Evolutionary conservation across 805 yeast genomes (phyloP).

Genomic region (Lipomyces chichibuensis): DNA sequence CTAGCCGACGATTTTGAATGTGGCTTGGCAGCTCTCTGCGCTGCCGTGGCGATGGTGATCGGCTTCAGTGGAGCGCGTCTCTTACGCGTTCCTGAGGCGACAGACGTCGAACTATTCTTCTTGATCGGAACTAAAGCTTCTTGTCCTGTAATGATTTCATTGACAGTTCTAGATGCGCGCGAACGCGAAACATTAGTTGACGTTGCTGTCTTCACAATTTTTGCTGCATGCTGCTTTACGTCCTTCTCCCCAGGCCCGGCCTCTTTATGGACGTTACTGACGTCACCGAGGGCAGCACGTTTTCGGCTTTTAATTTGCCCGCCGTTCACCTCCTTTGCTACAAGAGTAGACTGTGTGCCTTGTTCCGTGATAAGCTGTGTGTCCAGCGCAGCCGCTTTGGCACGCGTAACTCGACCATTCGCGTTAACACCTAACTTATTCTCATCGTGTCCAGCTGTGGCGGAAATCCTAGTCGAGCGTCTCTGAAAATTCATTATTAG

Average conservation of each 20-base stretch:
- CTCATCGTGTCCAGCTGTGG: slow-evolving; percentile 33
- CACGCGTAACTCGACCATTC: slow-evolving; percentile 33
- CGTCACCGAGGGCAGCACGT: slow-evolving; percentile 45
- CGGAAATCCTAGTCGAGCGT: slow-evolving; percentile 31
- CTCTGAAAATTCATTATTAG: slow-evolving; percentile 21
- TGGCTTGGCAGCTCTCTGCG: slow-evolving; percentile 10
- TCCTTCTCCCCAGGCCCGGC: slow-evolving; percentile 14
- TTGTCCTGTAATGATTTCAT: not conserved
- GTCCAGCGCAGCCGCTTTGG: slow-evolving; percentile 30
- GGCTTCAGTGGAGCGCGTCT: slow-evolving; percentile 28
- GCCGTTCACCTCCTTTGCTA: slow-evolving; percentile 17
- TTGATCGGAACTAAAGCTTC: not conserved
- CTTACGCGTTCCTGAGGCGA: slow-evolving; percentile 12
- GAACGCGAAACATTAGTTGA: slow-evolving; percentile 25
- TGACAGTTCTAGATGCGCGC: slow-evolving; percentile 9
- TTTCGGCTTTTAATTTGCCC: slow-evolving; percentile 35
- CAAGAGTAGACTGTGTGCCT: slow-evolving; percentile 7
- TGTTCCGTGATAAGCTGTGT: not conserved
- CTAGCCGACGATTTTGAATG: not conserved
- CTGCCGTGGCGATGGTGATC: slow-evolving; percentile 11
- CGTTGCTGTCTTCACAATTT: slow-evolving; percentile 26
- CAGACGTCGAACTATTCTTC: not conserved
- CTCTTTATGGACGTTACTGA: slow-evolving; percentile 41
- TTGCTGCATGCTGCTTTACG: slow-evolving; percentile 24
- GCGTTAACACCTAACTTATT: slow-evolving; percentile 20